These are phyloP conservation scores for Cystoderma amianthinum DNA, from an alignment of 768 basidiomycete species.

Conservation along the genomic window DNA sequence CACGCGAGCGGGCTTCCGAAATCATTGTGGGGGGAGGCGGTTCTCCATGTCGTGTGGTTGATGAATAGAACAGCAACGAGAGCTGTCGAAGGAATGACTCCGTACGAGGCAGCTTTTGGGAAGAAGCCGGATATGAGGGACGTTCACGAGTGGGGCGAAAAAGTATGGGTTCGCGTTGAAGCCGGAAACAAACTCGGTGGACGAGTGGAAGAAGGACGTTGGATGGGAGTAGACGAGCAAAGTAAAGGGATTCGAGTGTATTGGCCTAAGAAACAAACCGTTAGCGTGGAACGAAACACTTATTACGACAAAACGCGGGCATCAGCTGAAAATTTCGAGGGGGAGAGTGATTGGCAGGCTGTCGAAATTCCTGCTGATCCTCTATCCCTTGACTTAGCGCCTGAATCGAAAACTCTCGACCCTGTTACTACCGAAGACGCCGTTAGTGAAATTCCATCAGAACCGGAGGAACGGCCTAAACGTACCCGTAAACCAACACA, in stretches of 20 bases:
- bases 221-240: constrained; percentile 23
- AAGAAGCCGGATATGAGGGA: constrained; percentile 21
- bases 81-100: constrained; percentile 16
- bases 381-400: no score
- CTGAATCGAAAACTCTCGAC: no score
- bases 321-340: constrained; percentile 11
- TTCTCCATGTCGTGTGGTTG: constrained; percentile 24
- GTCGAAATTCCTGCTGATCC: constrained; percentile 5
- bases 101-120: constrained; percentile 11
- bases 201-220: constrained; percentile 17
- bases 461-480: neutral
- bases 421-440: no score
- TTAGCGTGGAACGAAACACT: constrained; percentile 19
- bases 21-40: constrained; percentile 32
- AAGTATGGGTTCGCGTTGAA: constrained; percentile 22
- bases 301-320: constrained; percentile 10
- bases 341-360: constrained; percentile 15
- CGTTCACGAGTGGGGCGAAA: constrained; percentile 24
- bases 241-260: constrained; percentile 21
- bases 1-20: constrained; percentile 24
- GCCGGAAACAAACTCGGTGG: constrained; percentile 17
- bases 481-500: neutral
- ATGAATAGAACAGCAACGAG: constrained; percentile 21
- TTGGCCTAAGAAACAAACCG: constrained; percentile 18
- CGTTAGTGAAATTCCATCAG: neutral